A percentile compares a stretch with the other conserved stretches of the same genome.
phyloP scores from a whole-genome alignment of 164 flowering plant species.

The Platanus orientalis region DNA sequence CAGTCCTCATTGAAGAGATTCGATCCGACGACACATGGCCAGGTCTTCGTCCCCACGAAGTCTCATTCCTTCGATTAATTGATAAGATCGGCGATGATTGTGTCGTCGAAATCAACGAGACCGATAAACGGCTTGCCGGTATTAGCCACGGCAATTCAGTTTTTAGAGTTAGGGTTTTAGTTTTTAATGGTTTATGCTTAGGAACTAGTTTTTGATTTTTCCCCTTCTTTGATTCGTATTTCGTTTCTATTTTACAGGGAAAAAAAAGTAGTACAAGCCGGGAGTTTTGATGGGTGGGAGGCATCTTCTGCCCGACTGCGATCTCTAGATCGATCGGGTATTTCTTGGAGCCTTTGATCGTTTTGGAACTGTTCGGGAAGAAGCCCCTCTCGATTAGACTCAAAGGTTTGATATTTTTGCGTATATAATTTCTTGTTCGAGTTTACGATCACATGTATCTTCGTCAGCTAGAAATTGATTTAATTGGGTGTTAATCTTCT shows the following conservation, averaged over 20 bases:
- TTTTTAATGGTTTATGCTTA: too few species aligned
- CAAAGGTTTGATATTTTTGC: background rate
- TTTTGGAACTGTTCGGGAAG: background rate
- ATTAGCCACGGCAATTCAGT: too few species aligned
- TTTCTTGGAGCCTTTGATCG: too few species aligned
- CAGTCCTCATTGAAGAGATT: conserved; percentile 65
- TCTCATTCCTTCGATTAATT: conserved; percentile 66
- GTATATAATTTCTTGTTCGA: too few species aligned
- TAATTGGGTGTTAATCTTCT: too few species aligned
- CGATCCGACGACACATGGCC: conserved; percentile 64
- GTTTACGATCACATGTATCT: too few species aligned
- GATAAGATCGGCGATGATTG: conserved; percentile 75
- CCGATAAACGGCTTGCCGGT: conserved; percentile 35
- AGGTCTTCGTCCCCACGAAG: conserved; percentile 78
- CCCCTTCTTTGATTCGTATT: too few species aligned
- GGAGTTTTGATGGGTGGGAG: conserved; percentile 89
- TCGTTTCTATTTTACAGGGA: too few species aligned
- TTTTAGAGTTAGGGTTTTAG: too few species aligned
- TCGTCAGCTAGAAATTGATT: too few species aligned
- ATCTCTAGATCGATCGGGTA: conserved; percentile 47
- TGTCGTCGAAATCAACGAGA: conserved; percentile 71
- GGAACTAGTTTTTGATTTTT: too few species aligned
- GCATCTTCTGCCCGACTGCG: conserved; percentile 70
- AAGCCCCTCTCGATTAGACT: background rate
- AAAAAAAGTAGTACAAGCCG: conserved; percentile 83